Base-by-base conservation (phyloP, 805 yeast genomes). In the Schwanniomyces pseudopolymorphus region DNA sequence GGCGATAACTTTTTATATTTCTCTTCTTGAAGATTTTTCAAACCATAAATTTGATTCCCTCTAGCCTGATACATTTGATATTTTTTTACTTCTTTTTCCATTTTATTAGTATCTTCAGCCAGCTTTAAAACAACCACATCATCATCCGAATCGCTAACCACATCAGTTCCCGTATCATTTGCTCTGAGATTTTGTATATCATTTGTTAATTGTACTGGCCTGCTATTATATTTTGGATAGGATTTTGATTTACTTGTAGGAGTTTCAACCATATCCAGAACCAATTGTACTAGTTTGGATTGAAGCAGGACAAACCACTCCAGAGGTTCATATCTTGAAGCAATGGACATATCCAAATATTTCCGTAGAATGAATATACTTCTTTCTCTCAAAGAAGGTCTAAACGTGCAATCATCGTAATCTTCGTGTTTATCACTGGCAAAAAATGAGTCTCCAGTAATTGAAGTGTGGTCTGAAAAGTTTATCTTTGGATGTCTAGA, bases 401-500 rank as follows among this genome's bases (percentile, higher is more conserved):
- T 64, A 42, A 46, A 42, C 7, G 59, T 38, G 8, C 50, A 27
- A 5, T 45, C 26, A 22, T 57, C 53, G 50, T 64, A 63, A 33
- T 54, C 60, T 14, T 39, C 47, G 37, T 54, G 53, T 20, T 54
- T 59, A 33, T 57, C 62, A 5, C 55, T 49, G 5, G 59, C 44
- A 7, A 62, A 52, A 2, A 47, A 50, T 14, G 64, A 46, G 2
- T 60, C 61, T 8, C 54, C 65, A 33, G 56, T 46, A 13, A 42
- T 42, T 11, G 53, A 43, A 16, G 53, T 17, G n/a, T 50, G 51
- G 17, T 51, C 50, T 10, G 64, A 56, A 60, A 63, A 64, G 45
- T 64, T 64, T 25, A 57, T 51, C 3, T 45, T 51, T 9, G 67
- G 60, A 37, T 57, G 46, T 33, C 73, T 53, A 0, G 67, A 52